Evolutionary conservation across 441 rosid species (phyloP), one percentile per base, ranked within the genome.

Genomic region (Adansonia rubrostipa): DNA sequence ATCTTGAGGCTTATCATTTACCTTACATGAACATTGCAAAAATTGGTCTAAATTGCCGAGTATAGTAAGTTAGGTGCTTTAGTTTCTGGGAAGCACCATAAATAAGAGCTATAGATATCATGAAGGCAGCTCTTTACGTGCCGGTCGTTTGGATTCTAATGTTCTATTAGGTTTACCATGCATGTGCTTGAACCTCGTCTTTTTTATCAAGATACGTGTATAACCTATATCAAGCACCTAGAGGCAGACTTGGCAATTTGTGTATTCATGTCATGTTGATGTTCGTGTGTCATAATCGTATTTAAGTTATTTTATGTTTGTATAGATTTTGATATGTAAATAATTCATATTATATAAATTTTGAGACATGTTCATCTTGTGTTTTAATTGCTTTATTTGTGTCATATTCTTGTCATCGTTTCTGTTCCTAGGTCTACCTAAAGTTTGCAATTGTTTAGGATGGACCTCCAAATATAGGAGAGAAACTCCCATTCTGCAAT

Each of bases 21-120:
- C 19, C 13, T 20, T 50, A 6, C 44, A 33, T 33, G 24, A 71
- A 33, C 47, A 53, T 53, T n/a, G 14, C 53, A 51, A 15, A 51
- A 51, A 9, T 9, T 28, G 47, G 15, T 71, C 15, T 14, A 33
- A 28, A 33, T 42, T 71, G 61, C 75, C 5, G 62, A 50, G 62
- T 45, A 71, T 71, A 9, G 63, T 66, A 66, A 42, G 11, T 71
- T 45, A 22, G 24, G 33, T 71, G 61, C 62, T 71, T 71, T n/a
- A 11, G 24, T 33, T 53, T 51, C 61, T 6, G 61, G 8, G 5
- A 19, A 24, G 14, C 19, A 13, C 5, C 73, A 22, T 17, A 33
- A 13, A 6, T 69, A 48, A 6, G 42, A 69, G 73, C 42, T 48
- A 4, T 69, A 48, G 19, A 58, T 69, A 40, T 69, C 19, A 22